Base-by-base conservation (phyloP, 2,329 filamentous ascomycete genomes). In the Fusarium globosum region DNA sequence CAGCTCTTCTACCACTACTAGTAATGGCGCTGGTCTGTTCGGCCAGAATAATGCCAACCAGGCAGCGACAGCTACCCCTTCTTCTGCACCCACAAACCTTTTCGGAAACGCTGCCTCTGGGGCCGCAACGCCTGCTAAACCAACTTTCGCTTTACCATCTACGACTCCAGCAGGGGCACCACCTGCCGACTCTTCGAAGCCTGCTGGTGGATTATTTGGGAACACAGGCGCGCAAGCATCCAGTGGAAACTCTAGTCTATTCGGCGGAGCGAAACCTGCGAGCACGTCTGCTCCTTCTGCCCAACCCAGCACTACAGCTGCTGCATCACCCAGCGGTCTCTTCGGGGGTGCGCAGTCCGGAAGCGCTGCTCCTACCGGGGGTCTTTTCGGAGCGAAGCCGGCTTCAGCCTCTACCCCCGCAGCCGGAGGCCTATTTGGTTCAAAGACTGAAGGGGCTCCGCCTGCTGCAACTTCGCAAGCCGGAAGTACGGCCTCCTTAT, bases 81-180 rank as follows among this genome's bases (percentile, higher is more conserved):
- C 80, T n/a, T 63, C 76, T 16, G 74, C 79, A 35, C 72, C 81
- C 23, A 65, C 77, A 26, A 77, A 79, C 23, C 61, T 82, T 11
- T 84, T 84, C 39, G 75, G 75, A n/a, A 75, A 67, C 21, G 55
- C 75, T 35, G 58, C 76, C 48, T 76, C 78, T 41, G 77, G 69
- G 21, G 73, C 83, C 28, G 78, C 82, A 26, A 83, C 83, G 56
- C 80, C 82, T 30, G 81, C 82, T n/a, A 89, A 88, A 78, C 84
- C 86, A 21, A 68, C 83, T 60, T 85, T 88, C 62, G 74, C 80
- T n/a, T 75, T 88, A 39, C 81, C 83, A 61, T 89, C 88, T 23
- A 89, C 87, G 6, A 89, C 88, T 41, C 87, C 88, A 21, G 87
- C 88, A 28, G 88, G 88, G 41, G 84, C 86, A n/a, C 88, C 88